Evolutionary conservation across 1,284 basidiomycete genomes (phyloP), one percentile per base, ranked within the genome.

Genomic region (Tilletia indica): DNA sequence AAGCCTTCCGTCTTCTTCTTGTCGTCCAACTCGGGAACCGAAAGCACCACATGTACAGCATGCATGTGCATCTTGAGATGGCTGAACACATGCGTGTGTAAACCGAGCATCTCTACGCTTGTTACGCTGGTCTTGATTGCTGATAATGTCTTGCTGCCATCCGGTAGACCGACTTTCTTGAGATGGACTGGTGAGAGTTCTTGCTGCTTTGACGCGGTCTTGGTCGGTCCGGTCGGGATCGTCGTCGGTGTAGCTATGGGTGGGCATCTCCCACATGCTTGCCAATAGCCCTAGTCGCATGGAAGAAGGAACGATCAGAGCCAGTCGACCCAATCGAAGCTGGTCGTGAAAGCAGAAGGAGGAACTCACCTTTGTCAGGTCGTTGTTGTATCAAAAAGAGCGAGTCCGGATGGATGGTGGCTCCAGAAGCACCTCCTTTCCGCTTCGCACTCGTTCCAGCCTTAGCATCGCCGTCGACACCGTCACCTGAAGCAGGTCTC

Each of bases 41-140:
- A 88, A 48, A 91, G 88, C 4, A 38, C 36, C 19, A 63, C 9
- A 31, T 63, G 58, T 2, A 63, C 34, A 16, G 36, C 58, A 77
- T 92, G 89, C 85, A 96, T 97, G 9, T 91, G 93, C 86, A 96
- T 93, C 79, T 88, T 89, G 81, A 97, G 92, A 83, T 98, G 94
- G 2, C 91, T 93, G 85, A 97, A 97, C 69, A 93, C 87, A 81
- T 97, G 94, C 1, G 90, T 77, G 45, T 96, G 89, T 67, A 73
- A 61, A 25, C 74, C 80, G 70, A 82, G 71, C 31, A 38, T 48
- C 2, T 36, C 58, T 1, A 11, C 38, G n/a, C 9, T 2, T 63
- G 25, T 31, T 31, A 31, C 2, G 25, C 25, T 31, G 25, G 25
- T 31, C 25, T 31, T 31, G 31, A 39, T 4, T 38, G 19, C 36